A percentile compares a stretch with the other conserved stretches of the same genome.
Conservation (phyloP, 2,329 filamentous ascomycete genomes). For the Shiraia bambusicola region DNA sequence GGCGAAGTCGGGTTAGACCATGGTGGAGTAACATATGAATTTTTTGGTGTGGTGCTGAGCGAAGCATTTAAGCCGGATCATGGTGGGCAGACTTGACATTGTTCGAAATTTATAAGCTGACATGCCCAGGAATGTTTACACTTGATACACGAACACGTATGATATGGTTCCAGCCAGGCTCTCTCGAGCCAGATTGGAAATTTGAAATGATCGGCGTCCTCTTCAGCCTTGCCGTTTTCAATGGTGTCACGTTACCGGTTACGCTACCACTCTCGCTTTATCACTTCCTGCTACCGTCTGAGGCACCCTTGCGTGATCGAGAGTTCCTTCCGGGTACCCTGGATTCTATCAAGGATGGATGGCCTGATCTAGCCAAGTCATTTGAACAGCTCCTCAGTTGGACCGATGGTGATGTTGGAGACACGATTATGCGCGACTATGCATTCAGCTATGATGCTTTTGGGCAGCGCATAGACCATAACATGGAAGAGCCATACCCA, state of each 20-base stretch:
- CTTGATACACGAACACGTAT: constrained; percentile 74
- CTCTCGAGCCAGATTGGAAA: constrained; percentile 81
- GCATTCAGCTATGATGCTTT: constrained; percentile 73
- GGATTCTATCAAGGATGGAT: constrained; percentile 82
- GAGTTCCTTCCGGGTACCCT: constrained; percentile 38
- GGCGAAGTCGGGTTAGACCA: constrained; percentile 91
- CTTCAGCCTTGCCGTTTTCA: constrained; percentile 89
- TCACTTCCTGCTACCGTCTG: constrained; percentile 70
- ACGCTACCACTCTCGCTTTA: constrained; percentile 88
- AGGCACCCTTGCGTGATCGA: constrained; percentile 56
- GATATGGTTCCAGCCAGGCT: constrained; percentile 85
- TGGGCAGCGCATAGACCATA: constrained; percentile 55
- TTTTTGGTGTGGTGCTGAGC: constrained; percentile 80
- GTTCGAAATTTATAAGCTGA: constrained; percentile 9
- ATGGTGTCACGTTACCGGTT: constrained; percentile 86
- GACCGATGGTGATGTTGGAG: constrained; percentile 77
- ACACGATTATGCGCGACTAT: constrained; percentile 81
- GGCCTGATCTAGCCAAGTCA: constrained; percentile 77
- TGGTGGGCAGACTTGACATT: constrained; percentile 48
- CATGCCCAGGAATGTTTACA: constrained; percentile 65
- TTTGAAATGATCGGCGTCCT: constrained; percentile 86
- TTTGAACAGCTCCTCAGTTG: constrained; percentile 73
- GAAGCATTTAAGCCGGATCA: constrained; percentile 77
- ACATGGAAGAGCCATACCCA: constrained; percentile 48
- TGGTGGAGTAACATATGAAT: constrained; percentile 94